Evolutionary conservation across 208 protist genomes (phyloP), one percentile per base, ranked within the genome.

Genomic region (Spongospora subterranea): DNA sequence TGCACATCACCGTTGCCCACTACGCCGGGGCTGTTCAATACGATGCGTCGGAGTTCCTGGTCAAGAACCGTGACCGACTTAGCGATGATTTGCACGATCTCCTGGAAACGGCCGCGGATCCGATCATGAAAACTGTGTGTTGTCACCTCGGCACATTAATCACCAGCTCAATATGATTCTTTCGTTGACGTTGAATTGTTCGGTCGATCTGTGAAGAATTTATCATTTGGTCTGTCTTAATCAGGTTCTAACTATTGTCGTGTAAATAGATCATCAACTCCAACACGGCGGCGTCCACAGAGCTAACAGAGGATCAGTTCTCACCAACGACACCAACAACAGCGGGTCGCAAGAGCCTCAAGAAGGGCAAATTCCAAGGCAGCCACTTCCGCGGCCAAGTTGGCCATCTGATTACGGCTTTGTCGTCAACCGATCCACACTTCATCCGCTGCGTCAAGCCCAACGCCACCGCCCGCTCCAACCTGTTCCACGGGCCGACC

Each of bases 401-500:
- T 24, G 17, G 11, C 24, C 88, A 91, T 50, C 91, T 93, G 64
- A 91, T 93, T 82, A 65, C 29, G 0, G 92, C 46, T 11, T 45
- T 93, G 41, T 93, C 35, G 0, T n/a, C 93, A 35, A 94, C 92
- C 29, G 35, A 32, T 39, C 92, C 92, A 17, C 90, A 93, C 41
- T 93, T 93, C 88, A 91, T 96, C 6, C 91, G 96, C n/a, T 97
- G 96, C 90, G 95, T 97, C 71, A 97, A 96, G 65, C 95, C 96
- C 46, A 97, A 97, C 92, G 77, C 41, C 0, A 20, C 88, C 17
- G 95, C 95, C 65, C 90, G 90, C 11, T 50, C 94, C 38, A 60
- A 91, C 17, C 32, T 66, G 32, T 96, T 96, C 88, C 89, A 95
- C 0, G 1, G 0, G 11, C 45, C 29, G 20, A 64, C 88, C 35